Evolutionary conservation across 805 yeast species (phyloP).

Genomic region (Torulaspora gathmanii): DNA sequence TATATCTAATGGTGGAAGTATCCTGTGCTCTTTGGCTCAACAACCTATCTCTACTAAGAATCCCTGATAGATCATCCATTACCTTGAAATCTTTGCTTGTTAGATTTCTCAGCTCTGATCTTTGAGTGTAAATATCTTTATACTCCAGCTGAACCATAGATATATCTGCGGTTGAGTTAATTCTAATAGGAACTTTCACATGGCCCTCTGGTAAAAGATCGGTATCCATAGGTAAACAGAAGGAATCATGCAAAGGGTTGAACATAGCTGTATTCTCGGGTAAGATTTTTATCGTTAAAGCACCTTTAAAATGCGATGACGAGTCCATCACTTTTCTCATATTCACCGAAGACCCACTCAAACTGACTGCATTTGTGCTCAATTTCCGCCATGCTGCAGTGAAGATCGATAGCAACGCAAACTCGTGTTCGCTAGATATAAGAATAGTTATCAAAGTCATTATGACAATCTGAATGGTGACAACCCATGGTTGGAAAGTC

Average conservation of each 20-base stretch:
- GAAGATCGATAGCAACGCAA: constrained; percentile 42
- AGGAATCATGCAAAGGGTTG: constrained; percentile 65
- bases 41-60: constrained; percentile 20
- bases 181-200: constrained; percentile 56
- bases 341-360: constrained; percentile 45
- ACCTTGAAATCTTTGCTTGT: constrained; percentile 50
- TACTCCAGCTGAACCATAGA: constrained; percentile 61
- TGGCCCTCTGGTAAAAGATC: constrained; percentile 19
- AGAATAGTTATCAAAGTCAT: constrained; percentile 51
- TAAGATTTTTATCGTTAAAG: constrained; percentile 75
- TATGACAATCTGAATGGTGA: constrained; percentile 44
- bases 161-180: constrained; percentile 75
- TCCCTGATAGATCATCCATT: constrained; percentile 20
- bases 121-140: constrained; percentile 51
- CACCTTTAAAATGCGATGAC: constrained; percentile 69
- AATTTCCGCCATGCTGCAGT: constrained; percentile 44
- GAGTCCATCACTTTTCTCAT: constrained; percentile 26
- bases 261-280: constrained; percentile 87
- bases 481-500: constrained; percentile 54
- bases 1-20: constrained; percentile 42
- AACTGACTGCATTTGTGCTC: constrained; percentile 46
- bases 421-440: constrained; percentile 47
- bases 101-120: constrained; percentile 46
- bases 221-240: constrained; percentile 50
- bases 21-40: constrained; percentile 15